A percentile compares a stretch with the other conserved stretches of the same genome.
Evolutionary conservation across 2,329 filamentous ascomycete genomes (phyloP).

Genomic region (Acarospora socialis): DNA sequence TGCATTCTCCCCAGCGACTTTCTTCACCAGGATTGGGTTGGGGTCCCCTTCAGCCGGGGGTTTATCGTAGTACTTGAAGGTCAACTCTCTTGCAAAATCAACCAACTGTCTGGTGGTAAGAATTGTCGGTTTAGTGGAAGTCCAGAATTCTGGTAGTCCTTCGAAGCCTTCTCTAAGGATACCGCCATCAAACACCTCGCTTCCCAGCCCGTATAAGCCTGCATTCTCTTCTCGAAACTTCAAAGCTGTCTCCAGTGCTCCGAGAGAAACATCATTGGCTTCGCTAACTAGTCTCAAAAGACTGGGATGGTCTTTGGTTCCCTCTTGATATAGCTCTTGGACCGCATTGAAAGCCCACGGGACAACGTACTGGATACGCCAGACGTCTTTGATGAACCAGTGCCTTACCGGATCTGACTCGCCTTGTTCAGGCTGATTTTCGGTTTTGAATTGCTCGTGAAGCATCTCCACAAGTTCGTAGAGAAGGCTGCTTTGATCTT

Average conservation of each 20-base stretch:
- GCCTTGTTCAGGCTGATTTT: conserved; percentile 47
- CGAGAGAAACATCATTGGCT: conserved; percentile 59
- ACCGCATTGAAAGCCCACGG: conserved; percentile 68
- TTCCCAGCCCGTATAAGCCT: conserved; percentile 55
- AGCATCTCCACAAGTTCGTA: conserved; percentile 63
- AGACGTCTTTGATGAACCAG: conserved; percentile 70
- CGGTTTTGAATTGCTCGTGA: conserved; percentile 60
- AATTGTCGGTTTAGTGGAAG: conserved; percentile 47
- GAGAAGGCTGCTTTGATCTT: conserved; percentile 55
- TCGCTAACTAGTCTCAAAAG: conserved; percentile 42
- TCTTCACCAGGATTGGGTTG: conserved; percentile 25
- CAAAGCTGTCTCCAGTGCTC: conserved; percentile 48
- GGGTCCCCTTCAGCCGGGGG: conserved; percentile 19
- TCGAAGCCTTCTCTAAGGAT: conserved; percentile 51
- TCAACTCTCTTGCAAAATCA: conserved; percentile 26
- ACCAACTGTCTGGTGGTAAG: conserved; percentile 27
- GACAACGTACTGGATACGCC: conserved; percentile 57
- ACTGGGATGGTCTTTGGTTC: conserved; percentile 43
- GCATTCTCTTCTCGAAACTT: conserved; percentile 60
- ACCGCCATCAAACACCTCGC: conserved; percentile 51
- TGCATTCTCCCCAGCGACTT: conserved; percentile 37
- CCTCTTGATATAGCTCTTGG: conserved; percentile 54
- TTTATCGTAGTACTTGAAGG: conserved; percentile 26
- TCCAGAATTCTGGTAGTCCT: conserved; percentile 71
- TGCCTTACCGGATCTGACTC: conserved; percentile 69